A percentile compares a stretch with the other conserved stretches of the same genome.
Conservation (phyloP, 805 yeast species). For the Cyberlindnera xylosilytica region DNA sequence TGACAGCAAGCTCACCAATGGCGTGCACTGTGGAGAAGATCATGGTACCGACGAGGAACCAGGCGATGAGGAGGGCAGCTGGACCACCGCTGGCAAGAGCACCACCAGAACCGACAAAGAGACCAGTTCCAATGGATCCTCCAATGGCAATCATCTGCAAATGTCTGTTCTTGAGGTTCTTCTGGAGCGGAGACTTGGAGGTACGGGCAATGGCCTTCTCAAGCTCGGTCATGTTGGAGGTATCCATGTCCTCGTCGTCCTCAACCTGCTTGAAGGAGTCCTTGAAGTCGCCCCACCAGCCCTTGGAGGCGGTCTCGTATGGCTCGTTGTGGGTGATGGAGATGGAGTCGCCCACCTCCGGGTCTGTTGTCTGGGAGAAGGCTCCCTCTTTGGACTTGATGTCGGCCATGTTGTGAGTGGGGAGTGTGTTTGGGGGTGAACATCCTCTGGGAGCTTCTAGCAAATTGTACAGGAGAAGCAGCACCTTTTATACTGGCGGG, state of each 20-base stretch:
- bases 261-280: constrained; percentile 19
- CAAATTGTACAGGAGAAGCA: no score
- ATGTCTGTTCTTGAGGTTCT: constrained; percentile 49
- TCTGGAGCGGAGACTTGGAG: constrained; percentile 28
- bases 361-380: constrained; percentile 24
- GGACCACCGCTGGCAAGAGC: constrained; percentile 68
- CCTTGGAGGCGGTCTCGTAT: constrained; percentile 3
- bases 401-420: constrained; percentile 11
- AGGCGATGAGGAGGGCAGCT: constrained; percentile 36
- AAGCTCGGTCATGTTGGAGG: constrained; percentile 36
- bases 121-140: constrained; percentile 80
- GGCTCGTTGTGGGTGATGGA: constrained; percentile 15
- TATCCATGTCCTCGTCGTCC: constrained; percentile 11
- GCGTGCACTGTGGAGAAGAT: constrained; percentile 54
- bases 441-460: no score
- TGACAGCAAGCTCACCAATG: constrained; percentile 56
- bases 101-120: constrained; percentile 67
- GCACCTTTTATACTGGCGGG: no score
- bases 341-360: constrained; percentile 24
- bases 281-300: constrained; percentile 21
- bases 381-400: constrained; percentile 22
- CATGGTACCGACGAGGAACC: constrained; percentile 48
- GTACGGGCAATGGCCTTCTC: constrained; percentile 41
- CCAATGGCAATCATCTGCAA: constrained; percentile 60
- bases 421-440: background rate